Evolutionary conservation across 768 basidiomycete species (phyloP).

Genomic region (Lactarius vividus): DNA sequence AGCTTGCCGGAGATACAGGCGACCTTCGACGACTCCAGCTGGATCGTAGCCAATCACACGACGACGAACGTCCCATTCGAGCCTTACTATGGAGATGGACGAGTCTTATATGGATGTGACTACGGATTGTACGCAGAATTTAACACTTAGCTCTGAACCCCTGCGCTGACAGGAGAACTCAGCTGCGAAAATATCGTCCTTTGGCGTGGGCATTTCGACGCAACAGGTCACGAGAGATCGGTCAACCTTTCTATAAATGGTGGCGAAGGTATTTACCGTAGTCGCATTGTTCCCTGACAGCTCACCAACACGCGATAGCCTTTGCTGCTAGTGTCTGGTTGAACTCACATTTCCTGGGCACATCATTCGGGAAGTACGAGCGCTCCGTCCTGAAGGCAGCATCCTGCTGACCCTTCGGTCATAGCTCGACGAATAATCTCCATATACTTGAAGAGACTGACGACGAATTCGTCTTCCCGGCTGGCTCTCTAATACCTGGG

Average conservation of each 20-base stretch:
- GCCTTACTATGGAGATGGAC: slow-evolving; percentile 70
- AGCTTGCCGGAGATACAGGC: slow-evolving; percentile 67
- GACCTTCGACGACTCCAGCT: slow-evolving; percentile 58
- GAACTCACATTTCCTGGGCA: slow-evolving; percentile 67
- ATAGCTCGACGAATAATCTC: slow-evolving; percentile 64
- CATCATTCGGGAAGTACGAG: slow-evolving; percentile 70
- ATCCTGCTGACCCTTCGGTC: slow-evolving; percentile 3
- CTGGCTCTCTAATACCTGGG: slow-evolving; percentile 47
- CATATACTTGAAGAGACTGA: slow-evolving; percentile 65
- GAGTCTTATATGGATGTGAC: slow-evolving; percentile 82
- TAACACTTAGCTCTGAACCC: background rate
- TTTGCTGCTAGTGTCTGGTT: slow-evolving; percentile 85
- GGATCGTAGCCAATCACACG: slow-evolving; percentile 69
- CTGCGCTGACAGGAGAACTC: slow-evolving; percentile 10
- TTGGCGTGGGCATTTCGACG: slow-evolving; percentile 79
- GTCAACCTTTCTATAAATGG: slow-evolving; percentile 80
- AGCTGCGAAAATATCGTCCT: slow-evolving; percentile 83
- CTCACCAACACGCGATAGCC: slow-evolving; percentile 39
- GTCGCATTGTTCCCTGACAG: slow-evolving; percentile 4
- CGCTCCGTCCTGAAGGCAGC: background rate
- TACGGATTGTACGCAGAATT: slow-evolving; percentile 63
- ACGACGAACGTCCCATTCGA: slow-evolving; percentile 69
- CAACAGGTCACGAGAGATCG: slow-evolving; percentile 56
- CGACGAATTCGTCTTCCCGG: slow-evolving; percentile 60
- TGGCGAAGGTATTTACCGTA: slow-evolving; percentile 52